phyloP scores from a whole-genome alignment of 2,329 filamentous ascomycete genomes.

The Aspergillus flavus region DNA sequence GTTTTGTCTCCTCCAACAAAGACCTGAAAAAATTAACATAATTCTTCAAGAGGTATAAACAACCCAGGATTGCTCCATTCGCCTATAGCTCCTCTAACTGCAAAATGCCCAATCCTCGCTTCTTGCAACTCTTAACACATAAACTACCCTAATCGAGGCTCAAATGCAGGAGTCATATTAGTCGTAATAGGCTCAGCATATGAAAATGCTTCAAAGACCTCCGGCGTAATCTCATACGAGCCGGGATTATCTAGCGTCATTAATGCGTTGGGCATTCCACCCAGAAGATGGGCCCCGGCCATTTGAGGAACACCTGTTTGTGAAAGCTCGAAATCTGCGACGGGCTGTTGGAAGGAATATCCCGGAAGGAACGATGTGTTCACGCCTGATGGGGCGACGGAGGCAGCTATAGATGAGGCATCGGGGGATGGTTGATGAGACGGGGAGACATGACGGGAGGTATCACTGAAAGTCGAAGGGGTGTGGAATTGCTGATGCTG shows the following conservation, averaged over 20 bases:
- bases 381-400: constrained; percentile 20
- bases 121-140: neutral
- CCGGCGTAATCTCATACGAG: constrained; percentile 46
- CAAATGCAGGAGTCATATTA: constrained; percentile 42
- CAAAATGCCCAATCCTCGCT: neutral
- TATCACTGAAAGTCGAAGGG: constrained; percentile 18
- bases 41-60: neutral
- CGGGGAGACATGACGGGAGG: constrained; percentile 23
- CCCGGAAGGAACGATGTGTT: constrained; percentile 16
- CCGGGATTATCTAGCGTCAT: constrained; percentile 42
- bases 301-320: constrained; percentile 28
- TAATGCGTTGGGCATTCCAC: constrained; percentile 37
- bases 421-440: constrained; percentile 16
- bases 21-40: neutral
- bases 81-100: neutral
- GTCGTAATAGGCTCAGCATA: constrained; percentile 48
- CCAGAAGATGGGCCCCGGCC: constrained; percentile 32
- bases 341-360: constrained; percentile 29
- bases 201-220: constrained; percentile 50
- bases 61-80: neutral
- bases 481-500: constrained; percentile 15
- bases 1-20: neutral
- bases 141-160: constrained; percentile 27
- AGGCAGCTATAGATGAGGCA: constrained; percentile 12
- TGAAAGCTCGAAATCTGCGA: constrained; percentile 27